phyloP scores from a whole-genome alignment of 768 basidiomycete genomes.

The Termitomyces sp. region DNA sequence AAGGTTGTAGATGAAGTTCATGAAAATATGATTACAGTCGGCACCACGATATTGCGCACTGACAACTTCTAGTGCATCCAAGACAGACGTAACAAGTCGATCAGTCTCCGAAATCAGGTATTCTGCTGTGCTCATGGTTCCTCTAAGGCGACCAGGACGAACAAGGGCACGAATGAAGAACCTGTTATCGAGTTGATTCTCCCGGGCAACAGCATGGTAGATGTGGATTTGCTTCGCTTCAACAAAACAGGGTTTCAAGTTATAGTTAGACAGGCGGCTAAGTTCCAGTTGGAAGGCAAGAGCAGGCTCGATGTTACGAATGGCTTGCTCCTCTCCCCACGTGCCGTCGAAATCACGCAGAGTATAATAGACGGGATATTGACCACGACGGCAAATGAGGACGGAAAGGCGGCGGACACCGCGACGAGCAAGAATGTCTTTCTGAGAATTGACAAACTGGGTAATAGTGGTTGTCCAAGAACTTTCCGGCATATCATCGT shows the following conservation, averaged over 20 bases:
- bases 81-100: constrained; percentile 86
- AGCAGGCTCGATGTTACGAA: constrained; percentile 97
- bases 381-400: constrained; percentile 83
- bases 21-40: constrained; percentile 97
- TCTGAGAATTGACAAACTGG: constrained; percentile 65
- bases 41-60: constrained; percentile 85
- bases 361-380: constrained; percentile 95
- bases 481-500: constrained; percentile 71
- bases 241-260: constrained; percentile 91
- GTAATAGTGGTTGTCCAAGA: constrained; percentile 72
- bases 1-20: constrained; percentile 98
- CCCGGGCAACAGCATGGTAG: constrained; percentile 90
- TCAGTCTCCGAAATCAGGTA: constrained; percentile 99
- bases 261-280: constrained; percentile 93
- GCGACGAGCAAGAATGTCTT: constrained; percentile 54
- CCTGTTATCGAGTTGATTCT: constrained; percentile 95
- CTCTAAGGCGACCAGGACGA: constrained; percentile 90
- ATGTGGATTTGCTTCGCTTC: constrained; percentile 98
- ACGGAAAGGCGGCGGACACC: constrained; percentile 92
- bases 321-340: constrained; percentile 94
- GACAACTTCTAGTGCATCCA: constrained; percentile 94
- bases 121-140: constrained; percentile 91
- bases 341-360: constrained; percentile 63
- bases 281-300: constrained; percentile 97
- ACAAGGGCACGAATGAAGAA: constrained; percentile 98